Evolutionary conservation across 305 asterid species (phyloP).

Genomic region (Fraxinus paxiana): DNA sequence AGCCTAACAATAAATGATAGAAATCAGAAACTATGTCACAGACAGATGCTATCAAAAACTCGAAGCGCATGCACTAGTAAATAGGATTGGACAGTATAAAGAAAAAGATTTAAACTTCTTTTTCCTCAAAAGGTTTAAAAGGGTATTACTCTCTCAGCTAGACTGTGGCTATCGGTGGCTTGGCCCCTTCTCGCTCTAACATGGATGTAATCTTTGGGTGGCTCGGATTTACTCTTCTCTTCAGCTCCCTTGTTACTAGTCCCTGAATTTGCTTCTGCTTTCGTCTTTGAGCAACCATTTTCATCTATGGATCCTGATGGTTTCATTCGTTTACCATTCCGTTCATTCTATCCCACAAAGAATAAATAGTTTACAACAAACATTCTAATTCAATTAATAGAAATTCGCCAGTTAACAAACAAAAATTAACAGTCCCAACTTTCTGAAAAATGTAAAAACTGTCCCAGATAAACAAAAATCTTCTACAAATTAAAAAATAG

Average conservation of each 20-base stretch:
- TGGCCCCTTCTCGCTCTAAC: constrained; percentile 97
- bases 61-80: neutral
- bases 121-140: neutral
- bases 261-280: constrained; percentile 54
- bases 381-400: neutral
- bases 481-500: neutral
- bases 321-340: constrained; percentile 43
- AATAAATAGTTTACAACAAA: constrained; percentile 9
- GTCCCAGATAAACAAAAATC: neutral
- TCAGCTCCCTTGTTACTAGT: constrained; percentile 45
- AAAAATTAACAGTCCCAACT: neutral
- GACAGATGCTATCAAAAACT: neutral
- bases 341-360: constrained; percentile 41
- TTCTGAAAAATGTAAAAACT: neutral
- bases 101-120: neutral
- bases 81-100: neutral
- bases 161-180: constrained; percentile 94
- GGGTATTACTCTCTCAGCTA: constrained; percentile 72
- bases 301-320: constrained; percentile 34
- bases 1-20: constrained; percentile 44
- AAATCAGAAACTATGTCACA: constrained; percentile 25
- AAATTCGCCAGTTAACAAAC: neutral
- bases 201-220: constrained; percentile 88
- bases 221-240: constrained; percentile 56
- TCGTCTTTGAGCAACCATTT: constrained; percentile 39